Evolutionary conservation across 2,329 filamentous ascomycete genomes (phyloP).

Genomic region (Epichloe sylvatica): DNA sequence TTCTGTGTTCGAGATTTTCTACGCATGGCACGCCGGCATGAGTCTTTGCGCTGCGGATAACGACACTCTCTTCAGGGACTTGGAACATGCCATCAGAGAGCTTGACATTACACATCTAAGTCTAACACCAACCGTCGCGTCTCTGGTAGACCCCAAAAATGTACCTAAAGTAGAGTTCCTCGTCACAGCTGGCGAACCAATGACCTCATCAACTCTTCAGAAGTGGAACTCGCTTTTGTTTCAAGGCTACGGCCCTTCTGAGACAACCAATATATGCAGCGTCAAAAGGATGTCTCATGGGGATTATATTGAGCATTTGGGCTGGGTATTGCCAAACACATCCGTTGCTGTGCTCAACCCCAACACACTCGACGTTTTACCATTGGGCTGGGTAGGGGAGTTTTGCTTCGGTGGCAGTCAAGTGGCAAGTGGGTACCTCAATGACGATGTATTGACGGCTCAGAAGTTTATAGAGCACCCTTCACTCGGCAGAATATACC

Average conservation of each 20-base stretch:
- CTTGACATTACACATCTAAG: slow-evolving; percentile 66
- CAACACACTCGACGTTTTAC: slow-evolving; percentile 38
- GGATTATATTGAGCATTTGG: slow-evolving; percentile 62
- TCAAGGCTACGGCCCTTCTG: slow-evolving; percentile 73
- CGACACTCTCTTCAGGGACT: slow-evolving; percentile 57
- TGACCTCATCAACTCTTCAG: slow-evolving; percentile 57
- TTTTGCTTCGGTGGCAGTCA: slow-evolving; percentile 80
- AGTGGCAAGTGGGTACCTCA: slow-evolving; percentile 61
- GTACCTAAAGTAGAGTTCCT: slow-evolving; percentile 62
- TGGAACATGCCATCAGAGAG: slow-evolving; percentile 51
- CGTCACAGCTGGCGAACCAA: slow-evolving; percentile 67
- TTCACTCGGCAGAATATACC: slow-evolving; percentile 58
- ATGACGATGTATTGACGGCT: slow-evolving; percentile 45
- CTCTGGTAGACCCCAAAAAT: slow-evolving; percentile 54
- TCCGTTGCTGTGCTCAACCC: slow-evolving; percentile 51
- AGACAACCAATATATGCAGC: slow-evolving; percentile 80
- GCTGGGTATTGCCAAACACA: slow-evolving; percentile 58
- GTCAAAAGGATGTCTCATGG: slow-evolving; percentile 45
- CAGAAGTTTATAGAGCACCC: slow-evolving; percentile 58
- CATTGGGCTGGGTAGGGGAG: slow-evolving; percentile 67
- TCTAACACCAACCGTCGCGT: slow-evolving; percentile 72
- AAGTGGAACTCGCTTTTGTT: slow-evolving; percentile 58
- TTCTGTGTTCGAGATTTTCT: slow-evolving; percentile 84
- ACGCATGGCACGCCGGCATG: slow-evolving; percentile 65
- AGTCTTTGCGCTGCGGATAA: slow-evolving; percentile 64